Evolutionary conservation across 2,329 filamentous ascomycete genomes (phyloP).

Genomic region (Kalmusia sp.): DNA sequence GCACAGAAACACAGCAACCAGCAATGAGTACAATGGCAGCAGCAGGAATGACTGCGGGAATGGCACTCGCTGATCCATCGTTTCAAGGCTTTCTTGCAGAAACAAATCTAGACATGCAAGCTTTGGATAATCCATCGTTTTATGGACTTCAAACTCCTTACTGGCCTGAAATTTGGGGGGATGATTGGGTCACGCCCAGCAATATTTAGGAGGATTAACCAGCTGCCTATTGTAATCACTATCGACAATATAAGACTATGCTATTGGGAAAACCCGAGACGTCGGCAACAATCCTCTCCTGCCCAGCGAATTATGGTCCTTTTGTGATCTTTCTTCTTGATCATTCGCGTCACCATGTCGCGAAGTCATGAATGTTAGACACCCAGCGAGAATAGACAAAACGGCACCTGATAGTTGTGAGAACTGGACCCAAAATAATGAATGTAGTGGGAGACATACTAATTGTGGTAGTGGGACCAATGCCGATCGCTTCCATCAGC

Average conservation of each 20-base stretch:
- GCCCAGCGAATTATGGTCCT: neutral
- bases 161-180: conserved; percentile 22
- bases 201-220: neutral
- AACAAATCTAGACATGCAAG: conserved; percentile 17
- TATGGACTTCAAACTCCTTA: conserved; percentile 20
- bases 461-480: conserved; percentile 25
- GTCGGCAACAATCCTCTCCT: neutral
- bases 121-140: conserved; percentile 19
- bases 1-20: conserved; percentile 1
- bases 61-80: conserved; percentile 24
- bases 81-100: conserved; percentile 24
- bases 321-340: neutral
- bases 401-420: conserved; percentile 9
- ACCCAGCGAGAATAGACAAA: conserved; percentile 17
- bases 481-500: conserved; percentile 35
- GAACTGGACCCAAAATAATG: neutral
- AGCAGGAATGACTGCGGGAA: conserved; percentile 20
- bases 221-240: neutral
- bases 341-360: neutral
- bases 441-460: conserved; percentile 14
- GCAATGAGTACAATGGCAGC: neutral
- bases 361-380: conserved; percentile 9
- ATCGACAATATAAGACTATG: neutral
- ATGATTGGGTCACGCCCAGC: conserved; percentile 9
- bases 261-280: neutral